Percentiles rank a stretch among this genome's conserved stretches.
These are phyloP conservation scores for Gentiana macrophylla DNA, from an alignment of 257 asterid species.

Conservation along the genomic window DNA sequence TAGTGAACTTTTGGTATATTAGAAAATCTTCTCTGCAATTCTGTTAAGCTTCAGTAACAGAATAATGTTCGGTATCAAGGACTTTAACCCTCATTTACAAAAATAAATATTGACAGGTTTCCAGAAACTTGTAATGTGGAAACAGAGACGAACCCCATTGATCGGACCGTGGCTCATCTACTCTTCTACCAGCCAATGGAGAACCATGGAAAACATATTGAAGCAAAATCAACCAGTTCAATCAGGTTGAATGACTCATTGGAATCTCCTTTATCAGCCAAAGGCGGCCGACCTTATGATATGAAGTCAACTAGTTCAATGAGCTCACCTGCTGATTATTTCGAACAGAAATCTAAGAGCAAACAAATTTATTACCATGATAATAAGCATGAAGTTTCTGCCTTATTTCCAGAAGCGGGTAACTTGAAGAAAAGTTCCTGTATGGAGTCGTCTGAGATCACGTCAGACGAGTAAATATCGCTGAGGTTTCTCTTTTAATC, in stretches of 20 bases:
- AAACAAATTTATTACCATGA: constrained; percentile 27
- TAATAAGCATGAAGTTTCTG: constrained; percentile 23
- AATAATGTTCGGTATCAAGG: not conserved
- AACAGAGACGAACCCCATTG: constrained; percentile 75
- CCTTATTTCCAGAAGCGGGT: constrained; percentile 22
- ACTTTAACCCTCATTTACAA: not conserved
- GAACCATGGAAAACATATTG: constrained; percentile 34
- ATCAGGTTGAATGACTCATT: constrained; percentile 29
- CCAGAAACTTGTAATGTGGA: constrained; percentile 44
- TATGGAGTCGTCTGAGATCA: constrained; percentile 27
- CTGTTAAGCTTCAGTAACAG: not conserved
- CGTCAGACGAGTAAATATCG: constrained; percentile 20
- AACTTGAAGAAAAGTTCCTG: constrained; percentile 17
- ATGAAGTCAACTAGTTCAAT: constrained; percentile 22
- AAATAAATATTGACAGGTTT: constrained; percentile 31
- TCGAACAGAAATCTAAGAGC: constrained; percentile 25
- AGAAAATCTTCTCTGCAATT: no score
- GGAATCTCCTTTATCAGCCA: constrained; percentile 38
- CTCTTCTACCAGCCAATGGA: constrained; percentile 66
- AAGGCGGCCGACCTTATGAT: constrained; percentile 22
- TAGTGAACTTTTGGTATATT: no score
- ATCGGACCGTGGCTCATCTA: constrained; percentile 77
- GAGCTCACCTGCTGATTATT: constrained; percentile 17
- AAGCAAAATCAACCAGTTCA: constrained; percentile 24
- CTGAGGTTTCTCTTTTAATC: no score